phyloP scores from a whole-genome alignment of 257 asterid genomes.

The Cruciata laevipes region DNA sequence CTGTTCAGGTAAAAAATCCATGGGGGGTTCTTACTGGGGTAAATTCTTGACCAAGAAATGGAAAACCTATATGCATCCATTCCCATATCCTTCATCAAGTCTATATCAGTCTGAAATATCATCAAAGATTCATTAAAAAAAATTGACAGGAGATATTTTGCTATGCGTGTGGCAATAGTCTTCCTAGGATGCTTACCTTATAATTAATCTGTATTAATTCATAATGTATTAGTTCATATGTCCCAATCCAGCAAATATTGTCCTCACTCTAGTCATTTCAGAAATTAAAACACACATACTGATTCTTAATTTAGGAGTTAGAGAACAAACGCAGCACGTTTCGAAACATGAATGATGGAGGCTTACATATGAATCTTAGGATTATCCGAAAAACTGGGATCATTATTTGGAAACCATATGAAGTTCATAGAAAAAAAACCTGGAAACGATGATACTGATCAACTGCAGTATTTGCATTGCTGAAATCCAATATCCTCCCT shows the following conservation, averaged over 20 bases:
- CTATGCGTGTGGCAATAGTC: constrained; percentile 9
- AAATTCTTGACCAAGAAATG: constrained; percentile 85
- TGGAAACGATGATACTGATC: constrained; percentile 85
- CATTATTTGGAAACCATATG: too few relatives aligned
- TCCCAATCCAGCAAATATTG: background rate
- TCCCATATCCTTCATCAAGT: constrained; percentile 73
- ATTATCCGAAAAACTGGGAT: too few relatives aligned
- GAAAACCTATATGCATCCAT: constrained; percentile 92
- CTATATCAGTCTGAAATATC: constrained; percentile 57
- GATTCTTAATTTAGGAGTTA: too few relatives aligned
- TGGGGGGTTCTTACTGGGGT: constrained; percentile 46
- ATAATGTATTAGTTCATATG: background rate
- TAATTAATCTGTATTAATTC: background rate
- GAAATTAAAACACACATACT: background rate
- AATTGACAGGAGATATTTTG: constrained; percentile 16
- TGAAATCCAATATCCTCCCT: constrained; percentile 78
- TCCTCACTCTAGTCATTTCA: background rate
- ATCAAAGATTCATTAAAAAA: constrained; percentile 9
- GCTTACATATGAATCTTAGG: too few relatives aligned
- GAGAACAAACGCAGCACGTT: background rate
- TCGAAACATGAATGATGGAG: too few relatives aligned
- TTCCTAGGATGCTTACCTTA: constrained; percentile 16
- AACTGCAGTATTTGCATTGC: constrained; percentile 74
- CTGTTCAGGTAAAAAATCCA: background rate
- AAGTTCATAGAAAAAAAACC: constrained; percentile 26